These are phyloP conservation scores for Termitomyces sp. DNA, from an alignment of 768 basidiomycete genomes.

Conservation along the genomic window DNA sequence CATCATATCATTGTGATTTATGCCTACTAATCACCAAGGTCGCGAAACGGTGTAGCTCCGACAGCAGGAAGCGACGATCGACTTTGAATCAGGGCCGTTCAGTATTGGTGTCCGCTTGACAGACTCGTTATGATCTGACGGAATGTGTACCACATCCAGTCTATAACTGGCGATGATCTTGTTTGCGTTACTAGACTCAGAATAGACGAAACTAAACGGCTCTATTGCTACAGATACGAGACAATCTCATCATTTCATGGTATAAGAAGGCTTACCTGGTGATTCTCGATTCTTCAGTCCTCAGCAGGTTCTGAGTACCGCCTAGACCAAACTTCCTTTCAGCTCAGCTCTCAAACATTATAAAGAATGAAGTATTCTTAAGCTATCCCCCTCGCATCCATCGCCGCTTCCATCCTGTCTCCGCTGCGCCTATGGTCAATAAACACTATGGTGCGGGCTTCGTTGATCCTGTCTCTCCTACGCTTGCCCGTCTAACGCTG, in stretches of 20 bases:
- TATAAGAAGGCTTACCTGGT: constrained; percentile 1
- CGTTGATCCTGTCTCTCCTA: not conserved
- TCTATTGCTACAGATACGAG: not conserved
- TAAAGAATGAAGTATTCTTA: constrained; percentile 14
- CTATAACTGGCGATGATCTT: not conserved
- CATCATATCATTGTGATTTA: not conserved
- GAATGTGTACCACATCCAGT: not conserved
- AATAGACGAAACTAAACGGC: not conserved
- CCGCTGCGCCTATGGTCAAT: constrained; percentile 5
- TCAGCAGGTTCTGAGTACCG: constrained; percentile 13
- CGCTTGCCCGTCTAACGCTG: not conserved
- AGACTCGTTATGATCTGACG: not conserved
- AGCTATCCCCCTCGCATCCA: constrained; percentile 10
- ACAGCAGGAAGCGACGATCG: not conserved
- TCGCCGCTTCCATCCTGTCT: constrained; percentile 11
- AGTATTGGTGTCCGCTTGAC: not conserved
- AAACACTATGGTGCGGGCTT: not conserved
- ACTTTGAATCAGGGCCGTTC: not conserved
- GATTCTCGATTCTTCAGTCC: constrained; percentile 1
- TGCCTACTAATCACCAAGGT: not conserved
- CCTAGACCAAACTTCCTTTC: constrained; percentile 1
- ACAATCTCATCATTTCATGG: not conserved
- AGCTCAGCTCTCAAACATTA: constrained; percentile 3
- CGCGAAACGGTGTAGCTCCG: not conserved
- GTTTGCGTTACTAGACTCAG: not conserved